Evolutionary conservation across 495 filamentous ascomycete genomes (phyloP), one percentile per base, ranked within the genome.

Genomic region (Neurospora sp.): DNA sequence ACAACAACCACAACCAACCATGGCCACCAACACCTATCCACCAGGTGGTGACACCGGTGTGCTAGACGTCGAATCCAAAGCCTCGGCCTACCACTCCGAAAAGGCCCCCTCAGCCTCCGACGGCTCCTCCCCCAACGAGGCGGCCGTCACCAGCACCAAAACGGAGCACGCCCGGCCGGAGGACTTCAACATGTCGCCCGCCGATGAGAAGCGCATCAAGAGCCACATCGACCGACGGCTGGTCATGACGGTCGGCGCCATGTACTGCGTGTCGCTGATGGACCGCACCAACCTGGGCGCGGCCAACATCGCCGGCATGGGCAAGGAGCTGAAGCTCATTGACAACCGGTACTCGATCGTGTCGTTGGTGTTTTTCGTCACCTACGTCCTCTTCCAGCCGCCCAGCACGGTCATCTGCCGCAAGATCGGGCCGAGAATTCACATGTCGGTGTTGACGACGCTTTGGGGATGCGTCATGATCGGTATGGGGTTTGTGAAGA

Each of bases 221-320:
- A 84, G 84, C 27, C 85, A 87, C 5, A 81, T 92, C 77, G 91
- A 93, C 76, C 76, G 84, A 41, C 87, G 91, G 0, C 82, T 93
- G 11, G 89, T 92, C 39, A 79, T 87, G 1, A 92, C 89, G 40
- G 83, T 89, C 4, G 91, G 91, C 6, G 79, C 88, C 75, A 84
- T 91, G 77, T 92, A 92, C 79, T 90, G 88, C 75, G 83, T 91
- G 73, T 87, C 84, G 39, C 78, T 92, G 71, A 90, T 92, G 87
- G 91, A 92, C 78, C 82, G 91, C 4, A 91, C 89, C 7, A 93
- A 93, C 78, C 75, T 92, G 75, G 85, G 86, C 70, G 85, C 84
- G 44, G 91, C 91, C 62, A 84, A 84, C 39, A 86, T 93, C 73
- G 90, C 89, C 39, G 90, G 83, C 71, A 87, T 92, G 88, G 80